Base-by-base conservation (phyloP, 2,329 filamentous ascomycete genomes). In the Stromatinia cepivora region DNA sequence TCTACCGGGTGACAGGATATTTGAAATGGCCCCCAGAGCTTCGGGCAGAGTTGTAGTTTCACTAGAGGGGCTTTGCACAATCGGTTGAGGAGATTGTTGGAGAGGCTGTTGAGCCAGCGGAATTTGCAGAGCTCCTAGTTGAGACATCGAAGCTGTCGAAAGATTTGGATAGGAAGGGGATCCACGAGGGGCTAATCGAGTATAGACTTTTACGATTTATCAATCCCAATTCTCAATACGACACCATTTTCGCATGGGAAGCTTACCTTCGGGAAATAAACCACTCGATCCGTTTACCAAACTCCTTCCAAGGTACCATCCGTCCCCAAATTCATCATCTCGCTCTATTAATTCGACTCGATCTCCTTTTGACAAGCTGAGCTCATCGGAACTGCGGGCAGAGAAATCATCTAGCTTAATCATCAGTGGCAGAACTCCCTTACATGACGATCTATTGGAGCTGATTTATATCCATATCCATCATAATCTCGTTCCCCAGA, bases 361-460 rank as follows among this genome's bases (percentile, higher is more conserved):
- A 77, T 95, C 92, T 75, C 92, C 94, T 78, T 96, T 96, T 68
- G 88, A 84, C 73, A 99, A 85, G 75, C 88, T 96, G 77, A 99
- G 85, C 84, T 99, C 95, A 81, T 99, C 95, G 70, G 92, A 91
- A 80, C 93, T 96, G 74, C 95, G 89, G 70, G 94, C 94, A 75
- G 89, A 84, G 80, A 99, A 98, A 81, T 97, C 93, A 81, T 99
- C 93, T 97, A 72, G 45, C 22, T 61, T 17, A 45, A 52, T 46
- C 22, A 54, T 57, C 34, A 64, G 45, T 39, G 31, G n/a, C 50
- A 50, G 34, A 42, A 52, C 52, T 53, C 57, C 66, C 57, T 46
- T 39, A 53, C 28, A 56, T 64, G 36, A 45, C 15, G 22, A 25
- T 63, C 10, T 36, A 64, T 54, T 53, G 36, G 28, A 39, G 34